A percentile compares a stretch with the other conserved stretches of the same genome.
These are phyloP conservation scores for Eucalyptus rudis DNA, from an alignment of 345 rosid species.

Conservation along the genomic window DNA sequence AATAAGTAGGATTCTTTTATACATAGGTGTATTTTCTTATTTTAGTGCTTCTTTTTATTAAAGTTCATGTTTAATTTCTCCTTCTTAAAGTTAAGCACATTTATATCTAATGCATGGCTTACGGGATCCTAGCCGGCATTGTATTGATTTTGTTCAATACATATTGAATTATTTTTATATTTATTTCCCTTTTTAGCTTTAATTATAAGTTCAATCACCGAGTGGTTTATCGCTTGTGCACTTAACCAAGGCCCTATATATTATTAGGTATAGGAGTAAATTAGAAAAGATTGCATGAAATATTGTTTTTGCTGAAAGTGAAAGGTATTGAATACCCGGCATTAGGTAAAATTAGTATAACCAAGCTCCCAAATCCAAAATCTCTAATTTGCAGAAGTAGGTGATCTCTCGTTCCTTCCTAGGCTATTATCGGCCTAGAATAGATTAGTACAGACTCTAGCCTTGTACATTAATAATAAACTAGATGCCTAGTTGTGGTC, in stretches of 20 bases:
- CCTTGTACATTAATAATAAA: not conserved
- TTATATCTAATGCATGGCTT: not conserved
- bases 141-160: not conserved
- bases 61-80: not conserved
- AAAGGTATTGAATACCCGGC: no score
- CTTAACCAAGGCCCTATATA: not conserved
- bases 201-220: not conserved
- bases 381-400: not conserved
- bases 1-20: not conserved
- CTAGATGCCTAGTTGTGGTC: not conserved
- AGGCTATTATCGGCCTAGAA: not conserved
- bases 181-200: not conserved
- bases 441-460: not conserved
- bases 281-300: not conserved
- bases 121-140: not conserved
- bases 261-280: not conserved
- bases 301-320: not conserved
- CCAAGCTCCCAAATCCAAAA: fast-evolving
- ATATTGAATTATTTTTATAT: not conserved
- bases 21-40: not conserved
- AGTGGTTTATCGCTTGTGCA: not conserved
- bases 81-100: not conserved
- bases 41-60: not conserved
- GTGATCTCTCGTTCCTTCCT: not conserved
- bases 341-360: not conserved